These are phyloP conservation scores for Solanum habrochaites DNA, from an alignment of 257 asterid species.

Conservation along the genomic window DNA sequence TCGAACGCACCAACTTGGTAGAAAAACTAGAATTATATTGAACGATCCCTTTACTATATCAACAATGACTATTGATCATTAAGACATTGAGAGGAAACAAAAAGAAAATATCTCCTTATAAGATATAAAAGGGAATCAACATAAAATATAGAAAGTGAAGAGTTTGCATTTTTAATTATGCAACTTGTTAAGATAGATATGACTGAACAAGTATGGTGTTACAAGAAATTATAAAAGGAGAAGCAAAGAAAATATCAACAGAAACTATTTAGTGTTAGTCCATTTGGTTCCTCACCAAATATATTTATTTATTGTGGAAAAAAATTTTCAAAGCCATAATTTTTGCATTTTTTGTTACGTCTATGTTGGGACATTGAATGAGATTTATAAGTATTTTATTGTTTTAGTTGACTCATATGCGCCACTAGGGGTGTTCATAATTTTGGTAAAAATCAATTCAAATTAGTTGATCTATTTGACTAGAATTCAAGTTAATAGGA, in stretches of 20 bases:
- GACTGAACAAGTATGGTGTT: background rate
- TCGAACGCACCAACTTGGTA: slow-evolving; percentile 18
- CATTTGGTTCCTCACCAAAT: background rate
- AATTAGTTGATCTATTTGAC: background rate
- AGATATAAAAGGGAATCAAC: slow-evolving; percentile 8
- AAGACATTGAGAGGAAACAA: slow-evolving; percentile 26
- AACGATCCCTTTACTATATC: slow-evolving; percentile 24
- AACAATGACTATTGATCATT: slow-evolving; percentile 26
- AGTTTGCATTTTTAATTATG: slow-evolving; percentile 28
- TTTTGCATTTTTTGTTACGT: too few species aligned
- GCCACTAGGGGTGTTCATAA: background rate
- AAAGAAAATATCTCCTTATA: background rate
- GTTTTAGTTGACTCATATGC: background rate
- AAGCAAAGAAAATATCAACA: background rate
- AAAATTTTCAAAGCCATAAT: background rate
- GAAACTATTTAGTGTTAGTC: background rate
- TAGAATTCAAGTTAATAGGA: background rate
- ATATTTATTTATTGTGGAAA: background rate
- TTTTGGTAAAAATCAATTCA: background rate
- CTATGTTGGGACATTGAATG: background rate
- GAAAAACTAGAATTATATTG: background rate
- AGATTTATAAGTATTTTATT: background rate
- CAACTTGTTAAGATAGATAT: background rate
- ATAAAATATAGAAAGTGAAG: slow-evolving; percentile 26
- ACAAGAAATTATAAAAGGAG: background rate